A percentile compares a stretch with the other conserved stretches of the same genome.
Conservation (phyloP, 176 grass and related monocot genomes). For the Eremochloa ophiuroides region DNA sequence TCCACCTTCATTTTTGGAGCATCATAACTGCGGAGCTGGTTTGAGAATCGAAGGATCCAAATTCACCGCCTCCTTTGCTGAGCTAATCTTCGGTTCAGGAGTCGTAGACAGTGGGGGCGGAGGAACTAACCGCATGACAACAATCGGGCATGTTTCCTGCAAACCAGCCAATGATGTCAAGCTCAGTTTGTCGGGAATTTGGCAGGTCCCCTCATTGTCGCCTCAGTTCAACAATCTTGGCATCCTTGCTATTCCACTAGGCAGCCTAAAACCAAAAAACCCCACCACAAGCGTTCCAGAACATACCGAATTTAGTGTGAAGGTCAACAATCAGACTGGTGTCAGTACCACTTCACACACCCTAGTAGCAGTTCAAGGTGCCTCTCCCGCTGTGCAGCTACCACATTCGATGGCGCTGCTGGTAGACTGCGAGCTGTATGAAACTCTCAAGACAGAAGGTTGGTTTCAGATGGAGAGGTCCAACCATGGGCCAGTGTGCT, state of each 20-base stretch:
- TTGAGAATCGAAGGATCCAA: slow-evolving; percentile 45
- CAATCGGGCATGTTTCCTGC: slow-evolving; percentile 50
- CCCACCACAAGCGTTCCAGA: background rate
- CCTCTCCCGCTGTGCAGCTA: no score
- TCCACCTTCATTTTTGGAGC: slow-evolving; percentile 44
- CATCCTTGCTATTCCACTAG: slow-evolving; percentile 29
- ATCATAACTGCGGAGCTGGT: slow-evolving; percentile 54
- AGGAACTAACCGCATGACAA: slow-evolving; percentile 27
- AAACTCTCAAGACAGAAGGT: slow-evolving; percentile 48
- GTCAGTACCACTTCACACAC: background rate
- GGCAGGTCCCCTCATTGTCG: slow-evolving; percentile 29
- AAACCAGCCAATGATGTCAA: slow-evolving; percentile 42
- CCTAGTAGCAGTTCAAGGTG: background rate
- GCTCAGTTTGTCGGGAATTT: slow-evolving; percentile 64
- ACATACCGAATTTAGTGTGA: background rate
- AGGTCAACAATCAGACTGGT: background rate
- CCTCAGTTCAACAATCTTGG: slow-evolving; percentile 34
- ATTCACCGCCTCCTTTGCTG: slow-evolving; percentile 48
- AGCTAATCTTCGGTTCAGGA: slow-evolving; percentile 47
- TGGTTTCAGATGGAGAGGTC: slow-evolving; percentile 71
- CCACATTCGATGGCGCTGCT: background rate
- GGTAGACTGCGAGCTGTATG: slow-evolving; percentile 57
- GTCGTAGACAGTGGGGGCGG: background rate
- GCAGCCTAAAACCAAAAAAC: slow-evolving; percentile 14
- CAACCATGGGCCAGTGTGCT: slow-evolving; percentile 17